Evolutionary conservation across 768 basidiomycete species (phyloP), one percentile per base, ranked within the genome.

Genomic region (Sporobolomyces pararoseus): DNA sequence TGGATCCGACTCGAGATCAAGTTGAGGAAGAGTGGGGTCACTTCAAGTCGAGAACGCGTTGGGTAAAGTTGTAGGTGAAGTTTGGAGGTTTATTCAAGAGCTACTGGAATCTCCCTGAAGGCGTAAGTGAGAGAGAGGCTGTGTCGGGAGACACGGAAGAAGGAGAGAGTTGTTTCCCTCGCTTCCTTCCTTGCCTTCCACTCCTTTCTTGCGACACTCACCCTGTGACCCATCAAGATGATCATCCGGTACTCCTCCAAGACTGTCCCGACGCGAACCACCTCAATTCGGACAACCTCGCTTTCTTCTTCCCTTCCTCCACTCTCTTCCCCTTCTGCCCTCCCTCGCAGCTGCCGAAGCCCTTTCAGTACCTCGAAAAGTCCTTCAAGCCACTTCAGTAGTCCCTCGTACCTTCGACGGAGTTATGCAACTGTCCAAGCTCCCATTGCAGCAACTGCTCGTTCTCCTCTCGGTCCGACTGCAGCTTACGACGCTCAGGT

Each of bases 401-500:
- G 12, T 19, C 27, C 6, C 35, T 32, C 52, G 32, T 32, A 5
- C n/a, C 51, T 25, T 25, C n/a, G 25, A 10, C 32, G 52, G 5
- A 3, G 49, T 23, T 65, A 35, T 54, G 55, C 64, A 4, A 57
- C 52, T 14, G 19, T 44, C 4, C 4, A 3, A 23, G 6, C 59
- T 29, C 21, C 59, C 19, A 31, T 42, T 14, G 32, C 46, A 60
- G 52, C 59, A 39, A 42, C 55, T 9, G 14, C 34, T 23, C 34
- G n/a, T 34, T 49, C 42, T 50, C 52, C 51, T 1, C 14, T 17
- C 21, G 76, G 76, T 0, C 76, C 76, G 12, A 65, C 68, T 10
- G 65, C 64, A 7, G 74, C 75, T 70, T 82, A 83, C 72, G 80
- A 84, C 64, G 78, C 80, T 44, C 80, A 87, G 35, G 83, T 88